Evolutionary conservation across 805 yeast genomes (phyloP).

Genomic region (Zygoascus bituminiphila): DNA sequence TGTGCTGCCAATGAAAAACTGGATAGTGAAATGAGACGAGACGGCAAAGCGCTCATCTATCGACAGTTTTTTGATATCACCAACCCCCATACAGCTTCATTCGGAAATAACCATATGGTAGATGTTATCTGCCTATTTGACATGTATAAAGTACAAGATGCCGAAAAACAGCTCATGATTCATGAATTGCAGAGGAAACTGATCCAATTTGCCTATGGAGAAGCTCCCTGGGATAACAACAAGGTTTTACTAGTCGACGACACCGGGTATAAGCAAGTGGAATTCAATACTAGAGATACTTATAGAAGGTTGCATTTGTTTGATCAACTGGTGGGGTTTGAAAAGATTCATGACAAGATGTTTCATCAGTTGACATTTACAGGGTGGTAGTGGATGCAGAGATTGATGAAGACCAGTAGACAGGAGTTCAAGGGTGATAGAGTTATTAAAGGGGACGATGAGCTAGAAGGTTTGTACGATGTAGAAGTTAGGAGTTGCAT

Average conservation of each 20-base stretch:
- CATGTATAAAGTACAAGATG: conserved; percentile 19
- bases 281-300: neutral
- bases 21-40: conserved; percentile 7
- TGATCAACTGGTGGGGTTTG: neutral
- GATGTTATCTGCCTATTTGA: conserved; percentile 27
- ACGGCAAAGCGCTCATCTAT: conserved; percentile 15
- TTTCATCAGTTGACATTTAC: conserved; percentile 1
- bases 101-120: conserved; percentile 30
- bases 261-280: neutral
- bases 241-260: conserved; percentile 8
- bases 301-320: conserved; percentile 6
- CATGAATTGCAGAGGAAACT: conserved; percentile 22
- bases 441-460: too few relatives aligned
- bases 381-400: neutral
- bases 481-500: too few relatives aligned
- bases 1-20: conserved; percentile 13
- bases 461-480: too few relatives aligned
- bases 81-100: conserved; percentile 22
- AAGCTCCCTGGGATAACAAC: conserved; percentile 23
- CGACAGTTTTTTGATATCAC: conserved; percentile 26
- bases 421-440: too few relatives aligned
- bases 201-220: conserved; percentile 21
- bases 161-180: conserved; percentile 12
- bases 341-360: neutral
- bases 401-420: too few relatives aligned